These are phyloP conservation scores for Beta macrorhiza DNA, from an alignment of 179 eudicot genomes.

Conservation along the genomic window DNA sequence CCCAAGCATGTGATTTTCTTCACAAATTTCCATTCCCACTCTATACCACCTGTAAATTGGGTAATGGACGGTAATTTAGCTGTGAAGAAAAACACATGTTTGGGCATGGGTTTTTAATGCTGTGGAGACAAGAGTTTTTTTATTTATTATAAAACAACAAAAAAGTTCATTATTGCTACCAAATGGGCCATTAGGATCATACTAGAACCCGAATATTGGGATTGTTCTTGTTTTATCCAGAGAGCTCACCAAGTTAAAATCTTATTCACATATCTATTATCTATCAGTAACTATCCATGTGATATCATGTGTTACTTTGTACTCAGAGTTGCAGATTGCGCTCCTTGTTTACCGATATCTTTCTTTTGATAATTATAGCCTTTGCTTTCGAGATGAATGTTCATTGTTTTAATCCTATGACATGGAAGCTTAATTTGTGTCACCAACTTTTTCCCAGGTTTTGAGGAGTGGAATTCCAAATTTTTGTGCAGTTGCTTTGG, in stretches of 20 bases:
- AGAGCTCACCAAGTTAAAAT: background rate
- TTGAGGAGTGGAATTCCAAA: conserved; percentile 94
- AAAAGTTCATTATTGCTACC: no score
- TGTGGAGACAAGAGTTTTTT: no score
- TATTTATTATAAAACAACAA: no score
- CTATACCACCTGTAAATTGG: no score
- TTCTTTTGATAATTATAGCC: background rate
- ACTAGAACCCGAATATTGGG: background rate
- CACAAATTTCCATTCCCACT: no score
- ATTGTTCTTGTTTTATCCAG: background rate
- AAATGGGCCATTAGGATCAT: background rate
- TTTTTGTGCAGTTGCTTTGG: conserved; percentile 97
- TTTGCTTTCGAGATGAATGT: background rate
- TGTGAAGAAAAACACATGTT: no score
- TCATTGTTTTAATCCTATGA: background rate
- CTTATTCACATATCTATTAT: background rate
- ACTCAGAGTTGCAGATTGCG: background rate
- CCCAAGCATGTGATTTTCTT: no score
- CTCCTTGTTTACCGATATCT: background rate
- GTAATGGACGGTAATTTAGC: no score
- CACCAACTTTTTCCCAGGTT: conserved; percentile 49
- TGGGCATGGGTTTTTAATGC: no score
- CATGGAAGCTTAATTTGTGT: conserved; percentile 3
- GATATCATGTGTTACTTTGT: background rate
- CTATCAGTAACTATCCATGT: background rate